A percentile compares a stretch with the other conserved stretches of the same genome.
These are phyloP conservation scores for Senecio squalidus DNA, from an alignment of 140 eudicot genomes.

Conservation along the genomic window DNA sequence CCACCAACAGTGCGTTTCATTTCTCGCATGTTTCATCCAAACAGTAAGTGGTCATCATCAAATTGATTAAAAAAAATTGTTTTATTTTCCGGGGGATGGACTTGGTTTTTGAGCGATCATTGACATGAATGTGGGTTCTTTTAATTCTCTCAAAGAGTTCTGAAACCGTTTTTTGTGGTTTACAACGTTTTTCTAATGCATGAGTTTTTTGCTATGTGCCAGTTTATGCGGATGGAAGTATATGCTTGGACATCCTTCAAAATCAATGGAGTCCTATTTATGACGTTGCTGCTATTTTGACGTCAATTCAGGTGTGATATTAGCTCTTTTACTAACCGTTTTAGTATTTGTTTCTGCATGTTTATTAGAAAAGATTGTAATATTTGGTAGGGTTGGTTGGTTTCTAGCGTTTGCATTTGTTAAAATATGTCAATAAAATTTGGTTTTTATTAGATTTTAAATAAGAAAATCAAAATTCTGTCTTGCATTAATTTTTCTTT, in stretches of 20 bases:
- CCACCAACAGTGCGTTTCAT: constrained; percentile 73
- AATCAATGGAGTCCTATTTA: constrained; percentile 73
- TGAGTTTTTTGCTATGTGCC: constrained; percentile 12
- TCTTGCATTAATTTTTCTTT: not conserved
- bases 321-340: not conserved
- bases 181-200: too few species aligned
- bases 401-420: not conserved
- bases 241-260: constrained; percentile 61
- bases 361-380: not conserved
- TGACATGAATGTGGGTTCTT: too few species aligned
- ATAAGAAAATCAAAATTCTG: not conserved
- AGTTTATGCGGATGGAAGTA: constrained; percentile 74
- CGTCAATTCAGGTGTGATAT: constrained; percentile 51
- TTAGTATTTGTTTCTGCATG: not conserved
- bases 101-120: too few species aligned
- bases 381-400: not conserved
- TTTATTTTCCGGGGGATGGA: not conserved
- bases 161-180: too few species aligned
- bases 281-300: constrained; percentile 65
- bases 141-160: too few species aligned
- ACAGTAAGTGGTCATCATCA: constrained; percentile 43
- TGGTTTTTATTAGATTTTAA: not conserved
- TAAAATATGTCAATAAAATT: not conserved
- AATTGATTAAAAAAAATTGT: not conserved
- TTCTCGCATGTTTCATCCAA: constrained; percentile 68